phyloP scores from a whole-genome alignment of 2,329 filamentous ascomycete genomes.

The Ilyonectria destructans region DNA sequence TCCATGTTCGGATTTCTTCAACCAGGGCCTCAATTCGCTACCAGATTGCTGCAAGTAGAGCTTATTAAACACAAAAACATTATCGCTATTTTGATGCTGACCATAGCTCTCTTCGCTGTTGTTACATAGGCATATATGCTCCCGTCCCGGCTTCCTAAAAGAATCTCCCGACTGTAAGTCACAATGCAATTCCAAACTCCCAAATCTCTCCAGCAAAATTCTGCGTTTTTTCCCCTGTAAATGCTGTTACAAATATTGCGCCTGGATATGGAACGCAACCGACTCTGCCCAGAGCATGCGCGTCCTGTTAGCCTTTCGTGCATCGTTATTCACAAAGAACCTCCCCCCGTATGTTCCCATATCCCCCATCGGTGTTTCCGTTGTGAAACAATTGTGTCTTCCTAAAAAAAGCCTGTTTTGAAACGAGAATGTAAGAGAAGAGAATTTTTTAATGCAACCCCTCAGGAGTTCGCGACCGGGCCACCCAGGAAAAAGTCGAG shows the following conservation, averaged over 20 bases:
- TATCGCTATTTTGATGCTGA: background rate
- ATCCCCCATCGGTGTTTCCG: background rate
- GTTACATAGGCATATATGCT: slow-evolving; percentile 15
- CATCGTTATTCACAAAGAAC: slow-evolving; percentile 29
- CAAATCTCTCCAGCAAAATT: slow-evolving; percentile 4
- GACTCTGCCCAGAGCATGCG: slow-evolving; percentile 19
- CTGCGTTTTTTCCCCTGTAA: slow-evolving; percentile 4
- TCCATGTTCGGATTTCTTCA: background rate
- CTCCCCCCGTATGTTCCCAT: slow-evolving; percentile 14
- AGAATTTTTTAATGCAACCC: background rate
- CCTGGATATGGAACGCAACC: slow-evolving; percentile 18
- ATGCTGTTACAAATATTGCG: slow-evolving; percentile 27
- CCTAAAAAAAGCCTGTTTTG: slow-evolving; percentile 13
- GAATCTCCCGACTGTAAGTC: background rate
- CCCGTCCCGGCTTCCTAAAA: background rate
- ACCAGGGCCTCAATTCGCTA: no score
- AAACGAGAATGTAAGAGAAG: slow-evolving; percentile 23
- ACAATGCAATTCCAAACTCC: slow-evolving; percentile 15
- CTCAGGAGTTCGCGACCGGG: slow-evolving; percentile 33
- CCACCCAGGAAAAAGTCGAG: slow-evolving; percentile 81
- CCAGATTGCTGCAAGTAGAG: no score
- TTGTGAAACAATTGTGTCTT: slow-evolving; percentile 11
- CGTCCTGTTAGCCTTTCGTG: slow-evolving; percentile 25
- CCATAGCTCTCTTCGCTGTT: slow-evolving; percentile 10
- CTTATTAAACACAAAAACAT: no score